phyloP scores from a whole-genome alignment of 768 basidiomycete genomes.

The Rickenella mellea region DNA sequence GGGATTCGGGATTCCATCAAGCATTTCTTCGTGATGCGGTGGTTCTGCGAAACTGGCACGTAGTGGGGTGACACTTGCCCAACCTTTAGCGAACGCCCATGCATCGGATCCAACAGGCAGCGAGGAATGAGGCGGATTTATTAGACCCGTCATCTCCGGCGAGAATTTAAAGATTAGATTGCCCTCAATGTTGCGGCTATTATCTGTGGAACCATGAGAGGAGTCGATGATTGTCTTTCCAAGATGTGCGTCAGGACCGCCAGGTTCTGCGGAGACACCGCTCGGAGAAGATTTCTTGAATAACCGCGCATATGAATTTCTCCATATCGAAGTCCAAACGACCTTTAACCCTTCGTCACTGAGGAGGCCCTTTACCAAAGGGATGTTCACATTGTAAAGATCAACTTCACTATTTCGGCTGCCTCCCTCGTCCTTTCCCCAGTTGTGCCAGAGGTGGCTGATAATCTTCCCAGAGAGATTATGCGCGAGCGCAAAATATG shows the following conservation, averaged over 20 bases:
- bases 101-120: constrained; percentile 77
- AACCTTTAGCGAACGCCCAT: constrained; percentile 67
- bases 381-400: constrained; percentile 83
- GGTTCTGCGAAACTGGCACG: constrained; percentile 70
- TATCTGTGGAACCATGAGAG: neutral
- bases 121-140: constrained; percentile 44
- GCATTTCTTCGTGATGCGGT: constrained; percentile 14
- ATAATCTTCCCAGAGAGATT: constrained; percentile 58
- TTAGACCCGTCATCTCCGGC: constrained; percentile 59
- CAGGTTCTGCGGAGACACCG: constrained; percentile 38
- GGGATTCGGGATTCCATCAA: no score
- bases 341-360: constrained; percentile 53
- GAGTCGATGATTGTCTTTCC: no score
- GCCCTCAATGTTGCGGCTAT: neutral
- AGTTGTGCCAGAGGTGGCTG: constrained; percentile 68
- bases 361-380: constrained; percentile 60
- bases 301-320: constrained; percentile 73
- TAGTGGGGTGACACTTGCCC: constrained; percentile 70
- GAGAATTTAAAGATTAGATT: constrained; percentile 66
- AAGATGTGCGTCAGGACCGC: constrained; percentile 22
- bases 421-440: constrained; percentile 63
- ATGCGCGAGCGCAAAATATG: constrained; percentile 65
- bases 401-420: constrained; percentile 59
- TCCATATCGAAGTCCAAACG: constrained; percentile 78
- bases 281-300: constrained; percentile 37